phyloP scores from a whole-genome alignment of 1,284 basidiomycete genomes.

The Tilletia indica region DNA sequence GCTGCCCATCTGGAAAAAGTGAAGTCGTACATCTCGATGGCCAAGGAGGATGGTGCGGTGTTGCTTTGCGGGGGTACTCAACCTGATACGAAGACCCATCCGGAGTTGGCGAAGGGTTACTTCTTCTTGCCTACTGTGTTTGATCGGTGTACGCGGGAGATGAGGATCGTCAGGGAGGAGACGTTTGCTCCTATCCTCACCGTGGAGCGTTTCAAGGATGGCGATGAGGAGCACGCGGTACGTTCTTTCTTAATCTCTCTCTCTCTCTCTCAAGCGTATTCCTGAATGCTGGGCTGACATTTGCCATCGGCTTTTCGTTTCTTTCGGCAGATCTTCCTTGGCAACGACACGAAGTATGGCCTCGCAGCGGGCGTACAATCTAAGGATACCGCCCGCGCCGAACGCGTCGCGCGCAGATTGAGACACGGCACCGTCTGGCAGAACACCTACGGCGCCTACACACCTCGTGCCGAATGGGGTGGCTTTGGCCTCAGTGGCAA shows the following conservation, averaged over 20 bases:
- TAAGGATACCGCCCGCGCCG: slow-evolving; percentile 37
- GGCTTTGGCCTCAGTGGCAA: slow-evolving; percentile 54
- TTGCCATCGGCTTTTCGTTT: not conserved
- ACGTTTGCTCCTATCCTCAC: slow-evolving; percentile 55
- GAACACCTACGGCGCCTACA: slow-evolving; percentile 52
- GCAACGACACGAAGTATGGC: slow-evolving; percentile 55
- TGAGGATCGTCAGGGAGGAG: slow-evolving; percentile 55
- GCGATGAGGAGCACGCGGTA: slow-evolving; percentile 50
- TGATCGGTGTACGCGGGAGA: slow-evolving; percentile 51
- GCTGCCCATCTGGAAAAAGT: slow-evolving; percentile 48
- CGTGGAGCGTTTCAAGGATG: slow-evolving; percentile 51
- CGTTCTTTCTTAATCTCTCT: not conserved
- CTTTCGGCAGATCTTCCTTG: slow-evolving; percentile 31
- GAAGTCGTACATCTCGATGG: slow-evolving; percentile 45
- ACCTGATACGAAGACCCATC: slow-evolving; percentile 40
- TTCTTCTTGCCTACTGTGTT: slow-evolving; percentile 55
- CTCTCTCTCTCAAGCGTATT: not conserved
- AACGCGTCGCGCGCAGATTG: slow-evolving; percentile 45
- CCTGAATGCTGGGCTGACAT: not conserved
- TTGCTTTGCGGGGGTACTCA: slow-evolving; percentile 45
- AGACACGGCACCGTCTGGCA: slow-evolving; percentile 54
- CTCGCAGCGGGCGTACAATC: slow-evolving; percentile 53
- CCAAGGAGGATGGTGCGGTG: slow-evolving; percentile 45
- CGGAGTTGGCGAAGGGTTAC: slow-evolving; percentile 50
- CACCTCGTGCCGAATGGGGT: slow-evolving; percentile 54